Conservation (phyloP, 305 asterid species). For the Vinca major region DNA sequence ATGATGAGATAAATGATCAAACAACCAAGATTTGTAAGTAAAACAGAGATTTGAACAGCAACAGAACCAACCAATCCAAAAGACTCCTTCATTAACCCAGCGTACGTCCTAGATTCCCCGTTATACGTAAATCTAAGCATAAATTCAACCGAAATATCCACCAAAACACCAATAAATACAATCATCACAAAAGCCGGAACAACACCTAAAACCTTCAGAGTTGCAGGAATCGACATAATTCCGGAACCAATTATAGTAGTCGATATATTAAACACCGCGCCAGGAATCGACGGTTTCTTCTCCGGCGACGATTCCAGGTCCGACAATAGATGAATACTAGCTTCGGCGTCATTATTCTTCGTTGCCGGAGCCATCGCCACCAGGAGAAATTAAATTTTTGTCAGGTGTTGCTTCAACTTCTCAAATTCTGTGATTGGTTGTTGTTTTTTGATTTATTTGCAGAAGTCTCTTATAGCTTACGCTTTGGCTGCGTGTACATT, state of each 20-base stretch:
- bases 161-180: slow-evolving; percentile 44
- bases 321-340: slow-evolving; percentile 46
- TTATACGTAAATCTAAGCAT: slow-evolving; percentile 70
- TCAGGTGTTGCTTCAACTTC: no score
- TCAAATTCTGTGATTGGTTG: no score
- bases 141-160: slow-evolving; percentile 75
- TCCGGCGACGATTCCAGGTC: slow-evolving; percentile 9
- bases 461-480: no score
- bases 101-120: slow-evolving; percentile 71
- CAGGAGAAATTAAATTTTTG: slow-evolving; percentile 5
- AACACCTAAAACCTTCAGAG: slow-evolving; percentile 77
- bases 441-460: no score
- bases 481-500: no score
- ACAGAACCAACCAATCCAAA: slow-evolving; percentile 62
- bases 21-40: slow-evolving; percentile 83
- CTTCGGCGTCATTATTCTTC: slow-evolving; percentile 30
- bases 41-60: slow-evolving; percentile 70
- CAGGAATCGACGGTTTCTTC: slow-evolving; percentile 35
- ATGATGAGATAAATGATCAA: slow-evolving; percentile 79
- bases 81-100: slow-evolving; percentile 78
- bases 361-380: slow-evolving; percentile 40
- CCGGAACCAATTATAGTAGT: slow-evolving; percentile 92
- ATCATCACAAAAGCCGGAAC: slow-evolving; percentile 65
- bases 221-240: slow-evolving; percentile 92
- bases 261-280: slow-evolving; percentile 83